A percentile compares a stretch with the other conserved stretches of the same genome.
Conservation (phyloP, 225 moss, liverwort and hornwort genomes). For the Asterella californica region DNA sequence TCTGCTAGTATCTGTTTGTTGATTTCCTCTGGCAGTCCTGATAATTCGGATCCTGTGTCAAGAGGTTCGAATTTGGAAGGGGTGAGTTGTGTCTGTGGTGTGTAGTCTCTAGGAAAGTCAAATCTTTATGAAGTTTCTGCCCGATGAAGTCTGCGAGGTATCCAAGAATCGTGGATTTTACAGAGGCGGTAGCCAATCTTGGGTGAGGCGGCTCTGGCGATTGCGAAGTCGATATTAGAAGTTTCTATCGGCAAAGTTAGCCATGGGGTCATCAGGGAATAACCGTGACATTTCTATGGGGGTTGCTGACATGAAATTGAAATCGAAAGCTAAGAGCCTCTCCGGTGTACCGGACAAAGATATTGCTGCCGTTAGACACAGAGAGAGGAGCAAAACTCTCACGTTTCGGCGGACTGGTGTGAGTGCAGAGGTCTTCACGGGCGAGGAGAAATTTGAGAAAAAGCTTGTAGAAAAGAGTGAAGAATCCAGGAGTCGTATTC, state of each 20-base stretch:
- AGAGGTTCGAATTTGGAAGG: conserved; percentile 11
- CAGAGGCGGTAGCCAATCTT: background rate
- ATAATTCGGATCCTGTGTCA: conserved; percentile 14
- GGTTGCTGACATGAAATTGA: conserved; percentile 39
- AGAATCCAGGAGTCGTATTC: conserved; percentile 56
- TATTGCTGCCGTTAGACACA: conserved; percentile 22
- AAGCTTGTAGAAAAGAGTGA: conserved; percentile 71
- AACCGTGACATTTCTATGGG: conserved; percentile 44
- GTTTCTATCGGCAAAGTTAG: background rate
- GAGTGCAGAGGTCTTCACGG: conserved; percentile 64
- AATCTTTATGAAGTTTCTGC: background rate
- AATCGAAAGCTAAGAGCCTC: conserved; percentile 44
- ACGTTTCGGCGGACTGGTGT: conserved; percentile 68
- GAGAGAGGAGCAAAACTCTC: conserved; percentile 44
- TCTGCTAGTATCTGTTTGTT: background rate
- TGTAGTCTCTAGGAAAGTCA: background rate
- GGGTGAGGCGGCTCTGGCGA: background rate
- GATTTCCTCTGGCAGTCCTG: background rate
- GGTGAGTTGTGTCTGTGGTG: background rate
- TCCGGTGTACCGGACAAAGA: conserved; percentile 27
- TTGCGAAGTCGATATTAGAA: background rate
- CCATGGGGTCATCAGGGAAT: conserved; percentile 35
- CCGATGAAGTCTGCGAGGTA: background rate
- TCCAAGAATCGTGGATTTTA: background rate
- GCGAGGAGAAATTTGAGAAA: conserved; percentile 52